phyloP scores from a whole-genome alignment of 192 early-diverging fungal species.

The Linnemannia schmuckeri region DNA sequence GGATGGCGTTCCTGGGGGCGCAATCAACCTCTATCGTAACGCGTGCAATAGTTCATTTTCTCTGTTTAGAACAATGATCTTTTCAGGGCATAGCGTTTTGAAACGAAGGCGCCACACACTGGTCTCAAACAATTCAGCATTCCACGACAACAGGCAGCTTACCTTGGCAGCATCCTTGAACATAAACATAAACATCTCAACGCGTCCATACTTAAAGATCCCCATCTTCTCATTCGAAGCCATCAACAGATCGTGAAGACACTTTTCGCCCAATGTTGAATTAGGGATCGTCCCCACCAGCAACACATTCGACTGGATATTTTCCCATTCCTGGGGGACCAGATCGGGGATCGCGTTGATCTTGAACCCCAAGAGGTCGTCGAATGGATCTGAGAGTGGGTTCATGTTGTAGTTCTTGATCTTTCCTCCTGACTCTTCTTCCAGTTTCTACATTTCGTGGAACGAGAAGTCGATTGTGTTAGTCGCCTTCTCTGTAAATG shows the following conservation, averaged over 20 bases:
- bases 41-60: neutral
- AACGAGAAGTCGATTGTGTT: too few relatives aligned
- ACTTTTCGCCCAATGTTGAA: constrained; percentile 36
- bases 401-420: constrained; percentile 24
- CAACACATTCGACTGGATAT: constrained; percentile 28
- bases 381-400: constrained; percentile 18
- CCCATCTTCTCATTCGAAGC: constrained; percentile 40
- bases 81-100: too few relatives aligned
- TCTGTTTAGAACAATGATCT: neutral
- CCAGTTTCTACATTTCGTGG: constrained; percentile 8
- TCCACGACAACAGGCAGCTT: neutral
- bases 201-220: constrained; percentile 32
- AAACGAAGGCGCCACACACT: neutral
- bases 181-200: constrained; percentile 50
- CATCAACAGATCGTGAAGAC: constrained; percentile 20
- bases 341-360: constrained; percentile 12
- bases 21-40: constrained; percentile 16
- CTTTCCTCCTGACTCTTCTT: constrained; percentile 22
- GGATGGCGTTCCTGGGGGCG: constrained; percentile 23
- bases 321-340: constrained; percentile 32
- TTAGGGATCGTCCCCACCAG: constrained; percentile 43
- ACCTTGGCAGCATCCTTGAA: constrained; percentile 48
- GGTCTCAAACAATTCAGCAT: neutral
- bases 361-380: constrained; percentile 21
- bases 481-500: neutral